A percentile compares a stretch with the other conserved stretches of the same genome.
Conservation (phyloP, 2,329 filamentous ascomycete genomes). For the Gremmenia infestans region DNA sequence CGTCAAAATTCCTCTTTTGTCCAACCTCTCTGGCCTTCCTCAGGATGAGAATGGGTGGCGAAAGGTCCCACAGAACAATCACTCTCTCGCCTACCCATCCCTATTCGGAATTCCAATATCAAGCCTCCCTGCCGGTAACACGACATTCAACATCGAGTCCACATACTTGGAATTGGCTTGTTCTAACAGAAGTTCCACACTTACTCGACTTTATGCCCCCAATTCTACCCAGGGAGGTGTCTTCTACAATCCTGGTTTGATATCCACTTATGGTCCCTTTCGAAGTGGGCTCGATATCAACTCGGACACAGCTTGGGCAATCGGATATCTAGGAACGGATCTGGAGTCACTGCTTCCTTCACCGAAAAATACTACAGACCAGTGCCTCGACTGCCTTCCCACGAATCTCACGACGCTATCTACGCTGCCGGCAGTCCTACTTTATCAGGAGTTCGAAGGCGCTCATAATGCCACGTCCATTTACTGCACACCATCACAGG, state of each 20-base stretch:
- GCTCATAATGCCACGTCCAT: slow-evolving; percentile 19
- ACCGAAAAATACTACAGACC: slow-evolving; percentile 2
- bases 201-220: slow-evolving; percentile 2
- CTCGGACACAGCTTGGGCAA: slow-evolving; percentile 12
- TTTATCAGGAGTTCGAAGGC: slow-evolving; percentile 24
- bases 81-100: slow-evolving; percentile 12
- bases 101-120: slow-evolving; percentile 19
- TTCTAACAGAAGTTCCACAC: slow-evolving; percentile 11
- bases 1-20: slow-evolving; percentile 21
- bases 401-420: slow-evolving; percentile 4
- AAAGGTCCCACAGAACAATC: slow-evolving; percentile 6
- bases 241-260: slow-evolving; percentile 18
- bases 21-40: slow-evolving; percentile 10
- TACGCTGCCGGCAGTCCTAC: slow-evolving; percentile 12
- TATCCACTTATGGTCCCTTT: slow-evolving; percentile 18
- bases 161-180: slow-evolving; percentile 20
- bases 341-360: slow-evolving; percentile 8
- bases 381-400: slow-evolving; percentile 15
- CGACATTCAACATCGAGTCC: slow-evolving; percentile 18
- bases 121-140: slow-evolving; percentile 10
- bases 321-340: slow-evolving; percentile 21
- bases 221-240: neutral
- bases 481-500: slow-evolving; percentile 19
- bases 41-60: slow-evolving; percentile 17
- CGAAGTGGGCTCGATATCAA: slow-evolving; percentile 13